Evolutionary conservation across 2,329 filamentous ascomycete genomes (phyloP).

Genomic region (Trichoderma semiorbis): DNA sequence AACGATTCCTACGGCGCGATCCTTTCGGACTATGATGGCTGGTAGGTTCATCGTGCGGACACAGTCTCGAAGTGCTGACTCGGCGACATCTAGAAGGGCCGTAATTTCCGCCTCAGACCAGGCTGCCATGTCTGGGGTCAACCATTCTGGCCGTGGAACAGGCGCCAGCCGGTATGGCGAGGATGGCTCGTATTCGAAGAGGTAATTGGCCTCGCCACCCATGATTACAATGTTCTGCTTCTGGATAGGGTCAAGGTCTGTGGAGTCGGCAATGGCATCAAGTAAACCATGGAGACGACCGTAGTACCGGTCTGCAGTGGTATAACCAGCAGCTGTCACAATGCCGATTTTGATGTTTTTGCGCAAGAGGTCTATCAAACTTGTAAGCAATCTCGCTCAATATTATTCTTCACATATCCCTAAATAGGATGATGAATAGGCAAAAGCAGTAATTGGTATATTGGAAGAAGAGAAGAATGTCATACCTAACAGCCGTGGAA

Average conservation of each 20-base stretch:
- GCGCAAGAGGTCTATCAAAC: constrained; percentile 59
- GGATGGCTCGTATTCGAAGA: constrained; percentile 71
- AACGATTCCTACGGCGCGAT: constrained; percentile 77
- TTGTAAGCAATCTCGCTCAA: neutral
- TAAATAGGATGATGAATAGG: too few species aligned
- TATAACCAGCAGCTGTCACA: constrained; percentile 94
- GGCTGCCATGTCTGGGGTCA: constrained; percentile 71
- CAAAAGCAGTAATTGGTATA: too few species aligned
- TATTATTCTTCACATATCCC: too few species aligned
- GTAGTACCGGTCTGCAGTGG: constrained; percentile 81
- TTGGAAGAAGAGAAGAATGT: neutral
- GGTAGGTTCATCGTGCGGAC: constrained; percentile 75
- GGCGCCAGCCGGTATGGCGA: constrained; percentile 65
- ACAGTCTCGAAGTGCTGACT: constrained; percentile 78
- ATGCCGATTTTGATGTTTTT: constrained; percentile 85
- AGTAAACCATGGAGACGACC: constrained; percentile 81
- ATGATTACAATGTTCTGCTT: constrained; percentile 84
- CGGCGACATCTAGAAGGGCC: constrained; percentile 82
- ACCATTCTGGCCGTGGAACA: constrained; percentile 65
- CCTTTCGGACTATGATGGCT: constrained; percentile 79
- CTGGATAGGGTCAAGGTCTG: constrained; percentile 58
- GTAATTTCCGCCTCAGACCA: constrained; percentile 77
- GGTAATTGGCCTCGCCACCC: constrained; percentile 93
- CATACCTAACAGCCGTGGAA: constrained; percentile 56
- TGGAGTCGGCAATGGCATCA: constrained; percentile 64